Conservation (phyloP, 441 rosid genomes). For the Iberis amara region DNA sequence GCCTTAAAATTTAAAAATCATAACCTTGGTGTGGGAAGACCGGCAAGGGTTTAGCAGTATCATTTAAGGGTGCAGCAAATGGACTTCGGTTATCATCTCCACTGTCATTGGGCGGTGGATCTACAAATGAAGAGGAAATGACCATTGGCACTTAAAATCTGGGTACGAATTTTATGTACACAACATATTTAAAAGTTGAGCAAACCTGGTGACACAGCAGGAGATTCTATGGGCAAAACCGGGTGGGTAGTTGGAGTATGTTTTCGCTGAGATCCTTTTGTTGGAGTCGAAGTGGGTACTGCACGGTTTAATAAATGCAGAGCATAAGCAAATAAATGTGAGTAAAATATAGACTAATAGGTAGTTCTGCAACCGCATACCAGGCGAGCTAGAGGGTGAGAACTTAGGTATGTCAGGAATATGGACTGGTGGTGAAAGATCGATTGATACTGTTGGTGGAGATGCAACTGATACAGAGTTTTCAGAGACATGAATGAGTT, state of each 20-base stretch:
- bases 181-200: conserved; percentile 13
- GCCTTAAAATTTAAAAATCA: neutral
- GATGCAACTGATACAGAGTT: conserved; percentile 36
- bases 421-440: conserved; percentile 34
- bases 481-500: conserved; percentile 5
- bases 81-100: conserved; percentile 41
- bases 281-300: conserved; percentile 21
- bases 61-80: conserved; percentile 45
- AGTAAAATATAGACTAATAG: neutral
- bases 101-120: conserved; percentile 38
- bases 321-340: conserved; percentile 10
- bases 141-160: neutral
- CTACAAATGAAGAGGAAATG: conserved; percentile 37
- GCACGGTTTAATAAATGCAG: conserved; percentile 7
- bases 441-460: conserved; percentile 26
- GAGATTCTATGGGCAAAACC: conserved; percentile 24
- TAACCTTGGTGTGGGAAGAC: conserved; percentile 48
- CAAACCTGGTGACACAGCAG: conserved; percentile 29
- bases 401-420: conserved; percentile 37
- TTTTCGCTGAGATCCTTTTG: conserved; percentile 22
- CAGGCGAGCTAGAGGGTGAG: conserved; percentile 45
- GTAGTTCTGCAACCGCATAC: conserved; percentile 27
- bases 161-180: neutral
- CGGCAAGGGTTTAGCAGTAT: conserved; percentile 41
- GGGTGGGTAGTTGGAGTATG: conserved; percentile 20